A percentile compares a stretch with the other conserved stretches of the same genome.
phyloP scores from a whole-genome alignment of 345 rosid genomes.

The Linum usitatissimum region DNA sequence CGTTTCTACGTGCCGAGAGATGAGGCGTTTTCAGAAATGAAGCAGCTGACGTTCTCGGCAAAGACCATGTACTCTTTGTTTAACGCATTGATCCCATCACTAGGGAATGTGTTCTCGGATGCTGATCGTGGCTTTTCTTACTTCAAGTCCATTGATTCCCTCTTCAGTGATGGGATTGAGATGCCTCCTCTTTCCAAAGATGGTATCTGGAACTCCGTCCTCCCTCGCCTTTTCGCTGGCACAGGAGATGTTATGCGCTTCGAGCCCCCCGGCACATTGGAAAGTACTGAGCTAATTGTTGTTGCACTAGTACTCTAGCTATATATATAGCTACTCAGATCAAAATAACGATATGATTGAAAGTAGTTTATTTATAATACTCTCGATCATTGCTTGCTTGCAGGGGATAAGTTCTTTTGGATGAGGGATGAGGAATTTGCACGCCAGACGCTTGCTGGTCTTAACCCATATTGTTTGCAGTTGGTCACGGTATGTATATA shows the following conservation, averaged over 20 bases:
- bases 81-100: slow-evolving; percentile 43
- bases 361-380: no score
- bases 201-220: slow-evolving; percentile 28
- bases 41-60: slow-evolving; percentile 41
- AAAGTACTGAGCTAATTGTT: no score
- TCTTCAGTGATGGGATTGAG: slow-evolving; percentile 47
- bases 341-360: no score
- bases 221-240: slow-evolving; percentile 48
- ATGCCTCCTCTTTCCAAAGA: slow-evolving; percentile 22
- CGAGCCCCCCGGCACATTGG: slow-evolving; percentile 40
- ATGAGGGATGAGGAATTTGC: slow-evolving; percentile 64
- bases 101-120: slow-evolving; percentile 36
- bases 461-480: slow-evolving; percentile 49
- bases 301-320: no score
- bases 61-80: slow-evolving; percentile 48
- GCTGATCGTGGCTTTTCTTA: slow-evolving; percentile 40
- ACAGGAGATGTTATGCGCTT: slow-evolving; percentile 39
- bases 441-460: slow-evolving; percentile 69
- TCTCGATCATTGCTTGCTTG: no score
- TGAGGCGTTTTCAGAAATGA: slow-evolving; percentile 51
- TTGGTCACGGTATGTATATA: slow-evolving; percentile 45
- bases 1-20: slow-evolving; percentile 64
- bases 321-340: no score
- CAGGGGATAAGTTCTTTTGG: slow-evolving; percentile 76
- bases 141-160: slow-evolving; percentile 50